phyloP scores from a whole-genome alignment of 345 rosid genomes.

The Eutrema yunnanense region DNA sequence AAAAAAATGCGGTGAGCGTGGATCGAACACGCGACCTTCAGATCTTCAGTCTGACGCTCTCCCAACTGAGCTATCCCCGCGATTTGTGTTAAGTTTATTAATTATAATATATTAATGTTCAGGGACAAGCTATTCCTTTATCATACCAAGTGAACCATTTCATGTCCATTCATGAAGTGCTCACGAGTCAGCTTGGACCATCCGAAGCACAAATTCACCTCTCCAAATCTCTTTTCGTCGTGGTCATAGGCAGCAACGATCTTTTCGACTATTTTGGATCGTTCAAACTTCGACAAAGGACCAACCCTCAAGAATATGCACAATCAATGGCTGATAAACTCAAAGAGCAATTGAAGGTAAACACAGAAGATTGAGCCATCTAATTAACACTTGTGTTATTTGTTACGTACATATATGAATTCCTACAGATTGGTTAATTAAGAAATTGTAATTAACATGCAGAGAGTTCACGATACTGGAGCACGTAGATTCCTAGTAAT shows the following conservation, averaged over 20 bases:
- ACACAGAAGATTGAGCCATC: neutral
- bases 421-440: neutral
- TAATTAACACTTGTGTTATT: neutral
- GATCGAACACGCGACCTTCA: slow-evolving; percentile 67
- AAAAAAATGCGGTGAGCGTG: slow-evolving; percentile 50
- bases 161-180: slow-evolving; percentile 15
- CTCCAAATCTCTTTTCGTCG: slow-evolving; percentile 44
- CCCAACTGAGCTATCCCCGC: slow-evolving; percentile 97
- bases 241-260: slow-evolving; percentile 66
- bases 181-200: slow-evolving; percentile 31
- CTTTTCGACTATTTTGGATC: slow-evolving; percentile 46
- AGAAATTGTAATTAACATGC: neutral
- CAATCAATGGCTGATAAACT: slow-evolving; percentile 41
- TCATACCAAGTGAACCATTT: slow-evolving; percentile 49
- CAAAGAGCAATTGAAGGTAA: slow-evolving; percentile 59
- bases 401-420: neutral
- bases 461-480: slow-evolving; percentile 39
- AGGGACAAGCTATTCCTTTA: slow-evolving; percentile 48
- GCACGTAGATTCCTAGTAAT: slow-evolving; percentile 42
- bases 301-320: slow-evolving; percentile 39
- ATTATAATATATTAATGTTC: too few species aligned
- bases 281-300: slow-evolving; percentile 25
- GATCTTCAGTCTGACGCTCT: slow-evolving; percentile 83
- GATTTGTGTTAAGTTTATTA: too few species aligned
- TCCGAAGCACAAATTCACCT: slow-evolving; percentile 30